Evolutionary conservation across 345 rosid species (phyloP), one percentile per base, ranked within the genome.

Genomic region (Dipteronia sinensis): DNA sequence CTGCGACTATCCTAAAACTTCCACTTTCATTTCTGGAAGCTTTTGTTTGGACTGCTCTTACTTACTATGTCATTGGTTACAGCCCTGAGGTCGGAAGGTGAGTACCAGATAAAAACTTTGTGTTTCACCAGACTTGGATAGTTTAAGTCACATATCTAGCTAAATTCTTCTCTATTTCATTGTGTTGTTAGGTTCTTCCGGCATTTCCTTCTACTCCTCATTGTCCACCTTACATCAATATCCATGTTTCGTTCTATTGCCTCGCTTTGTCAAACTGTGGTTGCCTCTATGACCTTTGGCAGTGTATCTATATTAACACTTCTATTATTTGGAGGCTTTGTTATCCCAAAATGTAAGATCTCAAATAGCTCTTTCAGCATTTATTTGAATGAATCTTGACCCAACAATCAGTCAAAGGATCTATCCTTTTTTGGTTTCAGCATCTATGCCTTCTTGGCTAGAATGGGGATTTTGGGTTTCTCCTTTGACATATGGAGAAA

Each of bases 391-490:
- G 58, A 63, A 46, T 19, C 8, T 22, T 64, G 10, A 19, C 20
- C 62, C 10, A 10, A 70, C 31, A 65, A 66, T 76, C 76, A 38
- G 7, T 10, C 25, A 10, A 2, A 19, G 16, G 6, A 55, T 6
- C 16, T 63, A 19, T n/a, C 12, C 1, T 22, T 22, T 72, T 47
- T 1, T 10, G 46, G 10, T 31, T 74, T 69, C 81, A 82, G 84
- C 76, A 13, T 77, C 75, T 27, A 59, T 82, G 67, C 90, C 90
- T 19, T 46, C 42, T 12, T 91, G 93, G 91, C 81, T 88, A 81
- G 76, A 73, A 59, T 92, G 94, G 97, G 94, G 87, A 7, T 89
- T 90, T 75, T 89, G 97, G 97, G 70, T 92, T n/a, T 88, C 90
- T 72, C 93, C 93, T 17, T 34, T 90, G 86, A 72, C 92, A 20